Evolutionary conservation across 2,329 filamentous ascomycete species (phyloP), one percentile per base, ranked within the genome.

Genomic region (Leptographium procerum): DNA sequence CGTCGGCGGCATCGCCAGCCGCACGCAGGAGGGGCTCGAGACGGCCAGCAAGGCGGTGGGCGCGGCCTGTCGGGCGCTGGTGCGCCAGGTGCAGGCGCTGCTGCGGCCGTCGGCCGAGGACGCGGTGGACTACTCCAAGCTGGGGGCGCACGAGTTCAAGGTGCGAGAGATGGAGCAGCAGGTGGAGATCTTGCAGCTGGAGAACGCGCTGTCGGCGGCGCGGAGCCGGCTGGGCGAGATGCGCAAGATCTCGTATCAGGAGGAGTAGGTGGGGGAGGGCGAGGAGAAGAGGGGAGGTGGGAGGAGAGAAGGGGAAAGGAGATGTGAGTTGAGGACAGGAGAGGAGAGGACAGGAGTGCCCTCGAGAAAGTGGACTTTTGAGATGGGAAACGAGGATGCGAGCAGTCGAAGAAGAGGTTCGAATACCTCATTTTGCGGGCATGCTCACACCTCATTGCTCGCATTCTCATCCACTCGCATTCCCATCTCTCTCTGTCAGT

Each of bases 91-190:
- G 33, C 94, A 97, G 76, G 83, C 80, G 66, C 92, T 99, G 75
- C 97, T 99, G 72, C 87, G 88, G 69, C 87, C 95, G 72, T 85
- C 89, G 67, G 85, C 89, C 69, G 80, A 82, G 62, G 89, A 90
- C 50, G 89, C 92, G 40, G 84, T 95, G 26, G 94, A 99, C 71
- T 99, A 97, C 73, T 79, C 81, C 50, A 89, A 91, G 75, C 77
- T 99, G 52, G 91, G 89, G 62, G 85, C 87, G 34, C 92, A 96
- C 73, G 94, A 99, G 75, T 97, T 99, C 79, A 99, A 99, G 81
- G 91, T 96, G 56, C 83, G 87, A 66, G 91, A 99, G 76, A 99
- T 99, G 94, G 94, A 99, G 76, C 94, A 99, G 70, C 94, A 99
- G 88, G 94, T 99, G 69, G 91, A 99, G 74, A 99, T 99, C 65